Evolutionary conservation across 306 rosid genomes (phyloP), one percentile per base, ranked within the genome.

Genomic region (Trifolium pratense): DNA sequence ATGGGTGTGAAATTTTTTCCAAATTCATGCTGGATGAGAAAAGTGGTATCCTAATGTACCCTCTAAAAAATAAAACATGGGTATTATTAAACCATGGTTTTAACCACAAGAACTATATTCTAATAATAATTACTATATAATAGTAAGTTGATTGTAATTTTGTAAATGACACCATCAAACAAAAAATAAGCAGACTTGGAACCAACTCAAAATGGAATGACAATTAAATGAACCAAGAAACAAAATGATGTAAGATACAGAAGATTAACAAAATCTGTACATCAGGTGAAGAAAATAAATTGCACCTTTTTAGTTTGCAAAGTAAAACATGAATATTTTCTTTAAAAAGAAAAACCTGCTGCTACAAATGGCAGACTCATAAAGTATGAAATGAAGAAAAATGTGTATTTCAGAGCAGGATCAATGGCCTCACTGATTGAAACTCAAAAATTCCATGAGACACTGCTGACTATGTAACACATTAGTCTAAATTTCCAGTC

Each of bases 401-500:
- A 57, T 60, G 74, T 70, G 76, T 66, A 76, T 65, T 59, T 45
- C 68, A 72, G 69, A 42, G 66, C 46, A 77, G 80, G 43, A 70
- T 92, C 73, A 75, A 83, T 76, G 90, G 84, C 75, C 81, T 69
- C 72, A 58, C 45, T 68, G 85, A 80, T 66, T 25, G 39, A 15
- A 79, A 75, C 82, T 68, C 68, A 60, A 89, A 85, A 83, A 13
- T 68, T 87, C 75, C 83, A 68, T 46, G 78, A 79, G 79, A 76
- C 75, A 78, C 39, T 57, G 80, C 56, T 68, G 43, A 9, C 51
- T 58, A 59, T 17, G 71, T 45, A 10, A 29, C 14, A 57, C 49
- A 75, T 84, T 67, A 89, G 46, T 83, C 91, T n/a, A 83, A 51
- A 74, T 49, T 43, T 32, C 73, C 86, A 36, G 73, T 82, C 84